Conservation (phyloP, 306 rosid genomes). For the peach (Prunus persica) region Prunus_persica_NCBIv2 NC_034010.1:24455001-24455500, state of each 20-base stretch:
- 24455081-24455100: slow-evolving; percentile 69
- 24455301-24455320: slow-evolving; percentile 86
- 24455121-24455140: slow-evolving; percentile 87
- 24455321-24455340: slow-evolving; percentile 56
- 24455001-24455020: neutral
- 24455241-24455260: slow-evolving; percentile 15
- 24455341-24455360: slow-evolving; percentile 75
- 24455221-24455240: neutral
- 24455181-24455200: neutral
- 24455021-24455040: slow-evolving; percentile 62
- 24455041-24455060: slow-evolving; percentile 56
- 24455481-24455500: slow-evolving; percentile 58
- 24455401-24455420: neutral
- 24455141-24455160: slow-evolving; percentile 89
- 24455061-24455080: slow-evolving; percentile 70
- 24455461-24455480: slow-evolving; percentile 23
- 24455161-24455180: slow-evolving; percentile 85
- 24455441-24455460: slow-evolving; percentile 2
- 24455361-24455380: slow-evolving; percentile 49
- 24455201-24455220: neutral
- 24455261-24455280: slow-evolving; percentile 93
- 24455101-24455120: slow-evolving; percentile 61
- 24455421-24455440: neutral
- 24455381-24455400: neutral
- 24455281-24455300: slow-evolving; percentile 92